Evolutionary conservation across 2,329 filamentous ascomycete genomes (phyloP).

Genomic region (Ophiosphaerella korrae): DNA sequence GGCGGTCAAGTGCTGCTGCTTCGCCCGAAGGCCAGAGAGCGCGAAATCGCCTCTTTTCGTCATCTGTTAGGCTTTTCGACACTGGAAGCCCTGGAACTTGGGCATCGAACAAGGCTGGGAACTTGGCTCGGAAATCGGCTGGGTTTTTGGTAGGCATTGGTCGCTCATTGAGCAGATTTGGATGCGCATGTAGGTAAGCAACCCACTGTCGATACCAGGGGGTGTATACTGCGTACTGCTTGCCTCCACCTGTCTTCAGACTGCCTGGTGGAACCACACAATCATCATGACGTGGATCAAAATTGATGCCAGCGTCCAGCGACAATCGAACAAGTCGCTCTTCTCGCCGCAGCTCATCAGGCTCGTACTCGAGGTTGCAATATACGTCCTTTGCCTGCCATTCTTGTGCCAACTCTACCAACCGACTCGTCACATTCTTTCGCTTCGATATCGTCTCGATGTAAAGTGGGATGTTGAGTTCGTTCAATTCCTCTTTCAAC

Average conservation of each 20-base stretch:
- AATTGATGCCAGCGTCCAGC: conserved; percentile 66
- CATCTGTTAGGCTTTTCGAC: conserved; percentile 62
- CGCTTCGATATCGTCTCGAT: conserved; percentile 73
- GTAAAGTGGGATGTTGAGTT: conserved; percentile 77
- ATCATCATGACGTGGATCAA: conserved; percentile 78
- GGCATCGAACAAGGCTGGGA: conserved; percentile 47
- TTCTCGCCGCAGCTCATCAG: conserved; percentile 84
- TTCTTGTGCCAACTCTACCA: conserved; percentile 68
- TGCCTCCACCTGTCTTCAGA: conserved; percentile 69
- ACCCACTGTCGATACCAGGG: conserved; percentile 84
- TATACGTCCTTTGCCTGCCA: conserved; percentile 80
- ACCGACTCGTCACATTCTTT: conserved; percentile 62
- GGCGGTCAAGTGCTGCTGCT: conserved; percentile 49
- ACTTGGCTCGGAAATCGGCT: conserved; percentile 52
- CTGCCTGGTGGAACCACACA: conserved; percentile 79
- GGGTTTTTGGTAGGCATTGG: conserved; percentile 65
- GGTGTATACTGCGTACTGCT: conserved; percentile 81
- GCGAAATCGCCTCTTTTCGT: conserved; percentile 46
- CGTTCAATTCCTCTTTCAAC: conserved; percentile 68
- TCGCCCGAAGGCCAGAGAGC: conserved; percentile 54
- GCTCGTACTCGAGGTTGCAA: conserved; percentile 88
- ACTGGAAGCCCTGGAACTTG: conserved; percentile 56
- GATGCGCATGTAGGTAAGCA: conserved; percentile 71
- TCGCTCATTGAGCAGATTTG: conserved; percentile 67
- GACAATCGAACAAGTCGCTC: conserved; percentile 66